Evolutionary conservation across 345 rosid species (phyloP).

Genomic region (Pseudoturritis turrita): DNA sequence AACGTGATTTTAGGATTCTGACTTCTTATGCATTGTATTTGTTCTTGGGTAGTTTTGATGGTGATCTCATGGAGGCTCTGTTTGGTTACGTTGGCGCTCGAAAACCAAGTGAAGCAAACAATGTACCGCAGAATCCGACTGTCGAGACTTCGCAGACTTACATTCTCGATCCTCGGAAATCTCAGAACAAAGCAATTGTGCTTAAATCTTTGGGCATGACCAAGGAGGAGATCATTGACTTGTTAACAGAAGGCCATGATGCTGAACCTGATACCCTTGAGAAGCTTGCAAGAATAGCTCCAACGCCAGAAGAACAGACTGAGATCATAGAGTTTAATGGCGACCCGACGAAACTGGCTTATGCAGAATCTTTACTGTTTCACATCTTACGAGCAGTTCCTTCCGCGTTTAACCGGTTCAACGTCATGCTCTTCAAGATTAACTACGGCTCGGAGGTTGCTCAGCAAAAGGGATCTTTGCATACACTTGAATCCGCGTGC

Average conservation of each 20-base stretch:
- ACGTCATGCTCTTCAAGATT: constrained; percentile 72
- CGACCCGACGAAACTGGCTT: constrained; percentile 53
- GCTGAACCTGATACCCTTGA: constrained; percentile 62
- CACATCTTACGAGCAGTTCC: constrained; percentile 64
- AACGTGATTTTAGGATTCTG: neutral
- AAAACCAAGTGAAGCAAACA: constrained; percentile 34
- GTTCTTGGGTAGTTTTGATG: constrained; percentile 56
- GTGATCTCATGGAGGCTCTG: constrained; percentile 85
- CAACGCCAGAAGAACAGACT: constrained; percentile 63
- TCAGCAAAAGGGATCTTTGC: constrained; percentile 44
- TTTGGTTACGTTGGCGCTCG: constrained; percentile 69
- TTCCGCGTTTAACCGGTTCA: constrained; percentile 58
- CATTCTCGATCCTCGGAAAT: constrained; percentile 68
- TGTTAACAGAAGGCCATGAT: constrained; percentile 56
- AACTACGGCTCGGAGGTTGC: constrained; percentile 56
- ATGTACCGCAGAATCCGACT: neutral
- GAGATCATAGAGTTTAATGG: constrained; percentile 53
- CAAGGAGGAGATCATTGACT: constrained; percentile 50
- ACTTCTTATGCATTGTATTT: neutral
- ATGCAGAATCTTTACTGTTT: constrained; percentile 69
- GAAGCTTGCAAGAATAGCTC: constrained; percentile 68
- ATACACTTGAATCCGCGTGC: constrained; percentile 56
- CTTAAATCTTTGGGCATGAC: constrained; percentile 64
- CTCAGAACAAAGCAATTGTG: constrained; percentile 81
- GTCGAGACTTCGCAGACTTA: constrained; percentile 39